Base-by-base conservation (phyloP, 345 rosid genomes). In the Populus nigra region DNA sequence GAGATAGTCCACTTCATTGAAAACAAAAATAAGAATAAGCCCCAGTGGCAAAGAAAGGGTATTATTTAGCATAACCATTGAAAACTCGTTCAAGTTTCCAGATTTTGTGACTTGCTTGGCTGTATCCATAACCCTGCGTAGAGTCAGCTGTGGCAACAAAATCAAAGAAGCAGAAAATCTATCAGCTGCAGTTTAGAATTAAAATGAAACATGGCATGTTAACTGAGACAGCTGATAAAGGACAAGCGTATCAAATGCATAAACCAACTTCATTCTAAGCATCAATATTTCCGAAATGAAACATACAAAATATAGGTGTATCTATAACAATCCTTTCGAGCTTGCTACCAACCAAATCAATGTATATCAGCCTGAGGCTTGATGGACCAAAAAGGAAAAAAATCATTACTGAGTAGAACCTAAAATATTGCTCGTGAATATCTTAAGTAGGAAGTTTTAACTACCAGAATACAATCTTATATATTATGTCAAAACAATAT, bases 41-140 rank as follows among this genome's bases (percentile, higher is more conserved):
- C 98, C 99, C 77, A 93, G 86, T 18, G 99, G 99, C 82, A 96
- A 79, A 41, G 99, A 96, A 75, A 96, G 97, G 23, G 91, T 86
- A 84, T 96, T 96, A 79, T 96, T 96, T 62, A 96, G 97, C 83
- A 96, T 83, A 86, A 96, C 98, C 99, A 96, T 96, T 8, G 99
- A 90, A 83, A 96, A 92, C 83, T 96, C 99, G 41, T 93, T 93
- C 85, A 96, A 88, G 84, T 88, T 91, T 80, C 99, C 99, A 57
- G 97, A 91, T 84, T 83, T 90, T 7, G 98, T 92, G 75, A 86
- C 90, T 79, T 88, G 97, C 91, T 96, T 96, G 33, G 99, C 98
- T 1, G 98, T 91, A 84, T 96, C 99, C 99, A 96, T 96, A 76
- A 92, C 91, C 87, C 89, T 90, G 66, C 97, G 96, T 69, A 92